Evolutionary conservation across 768 basidiomycete genomes (phyloP).

Genomic region (Tremella yokohamensis): DNA sequence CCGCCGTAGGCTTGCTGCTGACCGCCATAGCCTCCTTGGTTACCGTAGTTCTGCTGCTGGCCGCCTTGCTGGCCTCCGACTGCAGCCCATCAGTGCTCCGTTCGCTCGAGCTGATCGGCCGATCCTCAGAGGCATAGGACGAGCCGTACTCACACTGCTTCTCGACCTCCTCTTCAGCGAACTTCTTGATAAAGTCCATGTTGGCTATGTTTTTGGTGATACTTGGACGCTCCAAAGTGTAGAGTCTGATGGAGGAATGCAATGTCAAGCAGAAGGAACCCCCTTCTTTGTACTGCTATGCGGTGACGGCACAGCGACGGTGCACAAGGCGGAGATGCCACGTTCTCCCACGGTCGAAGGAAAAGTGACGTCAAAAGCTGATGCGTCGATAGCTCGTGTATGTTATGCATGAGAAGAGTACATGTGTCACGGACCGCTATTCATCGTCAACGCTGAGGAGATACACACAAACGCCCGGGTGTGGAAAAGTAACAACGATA

Average conservation of each 20-base stretch:
- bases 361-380: no score
- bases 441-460: no score
- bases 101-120: conserved; percentile 4
- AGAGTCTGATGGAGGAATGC: conserved; percentile 1
- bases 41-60: conserved; percentile 3
- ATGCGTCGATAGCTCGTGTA: no score
- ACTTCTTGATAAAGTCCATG: conserved; percentile 63
- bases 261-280: neutral
- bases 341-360: conserved; percentile 3
- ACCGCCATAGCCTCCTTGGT: conserved; percentile 8
- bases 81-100: no score
- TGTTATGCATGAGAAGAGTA: no score
- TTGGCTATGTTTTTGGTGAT: conserved; percentile 9
- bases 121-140: neutral
- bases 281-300: neutral
- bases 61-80: conserved; percentile 4
- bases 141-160: conserved; percentile 55
- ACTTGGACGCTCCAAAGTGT: neutral
- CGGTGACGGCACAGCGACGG: neutral
- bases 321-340: no score
- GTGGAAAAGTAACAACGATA: no score
- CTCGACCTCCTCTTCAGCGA: conserved; percentile 66
- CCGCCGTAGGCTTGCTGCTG: conserved; percentile 14
- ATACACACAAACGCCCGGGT: no score
- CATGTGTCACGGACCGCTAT: no score